Evolutionary conservation across 108 stramenopile species (phyloP).

Genomic region (Parmales sp.): DNA sequence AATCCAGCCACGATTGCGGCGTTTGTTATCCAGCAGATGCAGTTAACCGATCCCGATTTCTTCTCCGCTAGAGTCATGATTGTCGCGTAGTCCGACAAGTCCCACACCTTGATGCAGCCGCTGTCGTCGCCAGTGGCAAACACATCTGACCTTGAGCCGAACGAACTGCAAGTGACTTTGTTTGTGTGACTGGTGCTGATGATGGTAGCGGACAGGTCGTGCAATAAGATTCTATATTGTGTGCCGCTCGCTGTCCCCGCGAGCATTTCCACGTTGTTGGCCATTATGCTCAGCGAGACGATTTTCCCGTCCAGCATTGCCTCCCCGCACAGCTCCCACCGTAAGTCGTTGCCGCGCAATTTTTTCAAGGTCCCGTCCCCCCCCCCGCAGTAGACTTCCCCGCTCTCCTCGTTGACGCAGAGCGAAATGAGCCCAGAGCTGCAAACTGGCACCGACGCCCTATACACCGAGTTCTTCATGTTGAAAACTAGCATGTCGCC

Average conservation of each 20-base stretch:
- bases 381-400: conserved; percentile 22
- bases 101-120: conserved; percentile 35
- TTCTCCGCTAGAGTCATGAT: background rate
- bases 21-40: conserved; percentile 17
- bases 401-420: background rate
- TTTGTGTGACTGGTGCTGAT: background rate
- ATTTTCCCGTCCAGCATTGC: conserved; percentile 23
- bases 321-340: conserved; percentile 23
- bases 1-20: conserved; percentile 31
- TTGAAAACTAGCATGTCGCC: conserved; percentile 40
- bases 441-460: conserved; percentile 26
- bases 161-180: background rate
- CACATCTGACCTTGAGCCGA: conserved; percentile 15
- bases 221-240: conserved; percentile 19
- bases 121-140: conserved; percentile 28
- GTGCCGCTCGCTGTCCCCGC: conserved; percentile 23
- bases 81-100: conserved; percentile 25
- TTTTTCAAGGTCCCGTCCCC: conserved; percentile 24
- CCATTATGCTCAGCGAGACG: conserved; percentile 16
- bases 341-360: conserved; percentile 29
- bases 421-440: conserved; percentile 21
- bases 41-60: conserved; percentile 14
- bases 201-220: conserved; percentile 21
- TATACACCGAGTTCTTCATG: conserved; percentile 13
- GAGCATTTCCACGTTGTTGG: conserved; percentile 9